Conservation (phyloP, 306 rosid species). For the Dryas octopetala region DNA sequence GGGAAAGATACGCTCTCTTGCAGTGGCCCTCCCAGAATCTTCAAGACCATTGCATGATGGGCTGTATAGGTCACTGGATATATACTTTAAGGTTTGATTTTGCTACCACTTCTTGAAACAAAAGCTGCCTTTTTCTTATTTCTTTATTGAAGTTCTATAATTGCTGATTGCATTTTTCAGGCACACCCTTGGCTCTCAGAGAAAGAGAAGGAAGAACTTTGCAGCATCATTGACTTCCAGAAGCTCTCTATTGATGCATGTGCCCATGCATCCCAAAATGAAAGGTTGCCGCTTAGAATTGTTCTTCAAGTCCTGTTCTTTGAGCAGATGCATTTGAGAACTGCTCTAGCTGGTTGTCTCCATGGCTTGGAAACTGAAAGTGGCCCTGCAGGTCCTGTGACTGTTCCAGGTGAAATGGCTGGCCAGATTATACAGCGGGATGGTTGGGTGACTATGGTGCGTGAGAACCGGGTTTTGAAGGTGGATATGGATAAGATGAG, state of each 20-base stretch:
- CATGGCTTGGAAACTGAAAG: slow-evolving; percentile 65
- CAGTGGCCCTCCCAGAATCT: slow-evolving; percentile 69
- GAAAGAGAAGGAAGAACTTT: slow-evolving; percentile 78
- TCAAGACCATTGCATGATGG: slow-evolving; percentile 86
- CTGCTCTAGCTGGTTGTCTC: slow-evolving; percentile 78
- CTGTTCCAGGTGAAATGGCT: slow-evolving; percentile 31
- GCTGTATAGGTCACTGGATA: slow-evolving; percentile 80
- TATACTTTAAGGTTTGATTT: slow-evolving; percentile 80
- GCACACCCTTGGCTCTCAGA: slow-evolving; percentile 86
- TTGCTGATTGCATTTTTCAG: slow-evolving; percentile 39
- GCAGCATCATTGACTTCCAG: slow-evolving; percentile 72
- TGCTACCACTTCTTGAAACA: slow-evolving; percentile 24
- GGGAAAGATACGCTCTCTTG: slow-evolving; percentile 40
- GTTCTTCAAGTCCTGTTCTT: slow-evolving; percentile 95
- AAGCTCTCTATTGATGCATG: slow-evolving; percentile 91
- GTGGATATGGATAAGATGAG: slow-evolving; percentile 85
- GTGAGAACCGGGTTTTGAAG: slow-evolving; percentile 81
- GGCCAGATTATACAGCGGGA: slow-evolving; percentile 77
- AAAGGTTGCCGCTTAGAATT: slow-evolving; percentile 82
- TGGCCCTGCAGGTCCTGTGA: slow-evolving; percentile 51
- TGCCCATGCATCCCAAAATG: slow-evolving; percentile 90
- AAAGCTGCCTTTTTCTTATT: neutral
- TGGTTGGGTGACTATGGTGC: slow-evolving; percentile 85
- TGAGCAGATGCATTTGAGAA: slow-evolving; percentile 86
- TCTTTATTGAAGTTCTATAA: slow-evolving; percentile 12